Percentiles rank a stretch among this genome's conserved stretches.
Evolutionary conservation across 768 basidiomycete species (phyloP).

Genomic region (Macrolepiota fuliginosa): DNA sequence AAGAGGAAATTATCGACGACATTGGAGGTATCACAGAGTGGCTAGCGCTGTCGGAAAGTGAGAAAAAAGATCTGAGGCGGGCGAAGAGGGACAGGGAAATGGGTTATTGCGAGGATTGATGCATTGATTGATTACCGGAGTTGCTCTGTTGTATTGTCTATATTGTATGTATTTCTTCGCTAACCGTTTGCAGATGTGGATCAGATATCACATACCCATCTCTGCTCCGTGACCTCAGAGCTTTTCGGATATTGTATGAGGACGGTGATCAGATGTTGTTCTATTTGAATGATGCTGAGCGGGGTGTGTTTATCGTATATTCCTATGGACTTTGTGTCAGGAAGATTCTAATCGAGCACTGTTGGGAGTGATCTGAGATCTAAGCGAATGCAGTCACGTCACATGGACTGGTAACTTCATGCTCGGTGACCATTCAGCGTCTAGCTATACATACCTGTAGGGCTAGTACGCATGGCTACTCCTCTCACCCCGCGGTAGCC

Average conservation of each 20-base stretch:
- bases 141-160: not conserved
- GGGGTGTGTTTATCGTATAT: not conserved
- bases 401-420: not conserved
- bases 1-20: slow-evolving; percentile 73
- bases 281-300: not conserved
- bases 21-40: slow-evolving; percentile 66
- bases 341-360: not conserved
- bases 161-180: not conserved
- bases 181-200: not conserved
- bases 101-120: slow-evolving; percentile 53
- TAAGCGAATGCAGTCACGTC: not conserved
- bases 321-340: not conserved
- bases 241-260: not conserved
- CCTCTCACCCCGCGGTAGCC: not conserved
- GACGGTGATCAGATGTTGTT: not conserved
- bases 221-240: not conserved
- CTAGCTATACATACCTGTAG: slow-evolving; percentile 6
- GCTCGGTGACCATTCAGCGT: not conserved
- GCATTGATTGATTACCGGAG: slow-evolving; percentile 25
- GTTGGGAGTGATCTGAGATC: slow-evolving; percentile 1
- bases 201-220: not conserved
- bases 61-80: slow-evolving; percentile 52
- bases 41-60: slow-evolving; percentile 45
- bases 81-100: slow-evolving; percentile 65
- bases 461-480: not conserved